phyloP scores from a whole-genome alignment of 2,329 filamentous ascomycete species.

The Blastomyces parvus region DNA sequence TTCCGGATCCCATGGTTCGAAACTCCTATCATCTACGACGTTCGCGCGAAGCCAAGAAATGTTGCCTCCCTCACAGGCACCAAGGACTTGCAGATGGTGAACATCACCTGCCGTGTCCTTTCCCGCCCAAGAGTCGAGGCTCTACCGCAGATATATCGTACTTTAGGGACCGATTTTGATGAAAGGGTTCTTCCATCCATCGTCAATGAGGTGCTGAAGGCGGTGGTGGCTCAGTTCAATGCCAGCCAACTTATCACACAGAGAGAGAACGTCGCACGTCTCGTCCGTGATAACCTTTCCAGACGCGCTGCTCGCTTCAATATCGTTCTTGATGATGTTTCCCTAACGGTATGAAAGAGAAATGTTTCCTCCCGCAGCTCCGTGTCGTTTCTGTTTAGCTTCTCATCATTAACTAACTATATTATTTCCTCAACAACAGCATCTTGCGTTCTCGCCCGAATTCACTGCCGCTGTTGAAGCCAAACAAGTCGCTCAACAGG shows the following conservation, averaged over 20 bases:
- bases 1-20: constrained; percentile 94
- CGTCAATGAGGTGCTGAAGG: constrained; percentile 97
- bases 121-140: constrained; percentile 80
- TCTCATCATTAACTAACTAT: constrained; percentile 13
- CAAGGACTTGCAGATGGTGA: constrained; percentile 99
- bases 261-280: constrained; percentile 85
- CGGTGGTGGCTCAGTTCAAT: constrained; percentile 97
- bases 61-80: constrained; percentile 95
- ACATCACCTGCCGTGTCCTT: constrained; percentile 98
- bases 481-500: constrained; percentile 68
- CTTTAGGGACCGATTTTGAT: constrained; percentile 89
- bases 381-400: neutral
- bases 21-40: constrained; percentile 92
- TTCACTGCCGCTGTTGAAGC: constrained; percentile 61
- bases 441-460: constrained; percentile 60
- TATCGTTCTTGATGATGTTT: constrained; percentile 94
- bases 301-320: constrained; percentile 91
- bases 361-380: neutral
- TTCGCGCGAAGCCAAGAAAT: constrained; percentile 93
- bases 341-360: constrained; percentile 62
- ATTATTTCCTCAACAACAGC: constrained; percentile 31
- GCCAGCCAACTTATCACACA: constrained; percentile 97
- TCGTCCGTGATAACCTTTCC: constrained; percentile 89
- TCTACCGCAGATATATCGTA: constrained; percentile 94
- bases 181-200: constrained; percentile 95